Evolutionary conservation across 2,329 filamentous ascomycete genomes (phyloP), one percentile per base, ranked within the genome.

Genomic region (Paecilomyces dactylethromorphus): DNA sequence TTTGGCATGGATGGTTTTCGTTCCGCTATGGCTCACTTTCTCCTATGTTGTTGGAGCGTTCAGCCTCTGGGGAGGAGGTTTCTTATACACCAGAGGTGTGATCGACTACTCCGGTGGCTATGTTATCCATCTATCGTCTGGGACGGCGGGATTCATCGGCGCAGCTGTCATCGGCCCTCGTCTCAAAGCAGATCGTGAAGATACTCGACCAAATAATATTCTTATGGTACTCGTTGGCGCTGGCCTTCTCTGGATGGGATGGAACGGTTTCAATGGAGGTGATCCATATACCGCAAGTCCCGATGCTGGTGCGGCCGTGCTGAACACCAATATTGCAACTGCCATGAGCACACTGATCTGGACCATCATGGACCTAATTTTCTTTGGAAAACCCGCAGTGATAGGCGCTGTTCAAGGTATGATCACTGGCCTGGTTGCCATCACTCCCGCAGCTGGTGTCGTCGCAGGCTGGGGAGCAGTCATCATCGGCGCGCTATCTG

Each of bases 211-310:
- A 2, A 80, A 80, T 70, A 81, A 81, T 63, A 69, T 81, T 54
- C 64, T 78, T 13, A 66, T 74, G 10, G 74, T 79, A 29, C 68
- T 81, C 56, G 70, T 78, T 31, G 79, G 80, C 24, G 78, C 79
- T 1, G 79, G 79, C 18, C 78, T 82, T 35, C 75, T 82, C 33
- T 82, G 79, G 80, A 72, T 80, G 26, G 79, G 79, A 59, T 82
- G 79, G 79, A 81, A 81, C 65, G 80, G 79, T 49, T 82, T 81
- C 73, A 82, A 81, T 60, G 79, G 79, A 10, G 79, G 80, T 64
- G 80, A 81, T 65, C 80, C 80, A n/a, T 82, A 81, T 62, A 69
- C 78, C 10, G 79, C 80, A 8, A 78, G 71, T 50, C 75, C 79
- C 7, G 79, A 81, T 64, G 79, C 79, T 4, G 79, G 79, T 58